Conservation (phyloP, 1,284 basidiomycete species). For the Xanthoconium separans region DNA sequence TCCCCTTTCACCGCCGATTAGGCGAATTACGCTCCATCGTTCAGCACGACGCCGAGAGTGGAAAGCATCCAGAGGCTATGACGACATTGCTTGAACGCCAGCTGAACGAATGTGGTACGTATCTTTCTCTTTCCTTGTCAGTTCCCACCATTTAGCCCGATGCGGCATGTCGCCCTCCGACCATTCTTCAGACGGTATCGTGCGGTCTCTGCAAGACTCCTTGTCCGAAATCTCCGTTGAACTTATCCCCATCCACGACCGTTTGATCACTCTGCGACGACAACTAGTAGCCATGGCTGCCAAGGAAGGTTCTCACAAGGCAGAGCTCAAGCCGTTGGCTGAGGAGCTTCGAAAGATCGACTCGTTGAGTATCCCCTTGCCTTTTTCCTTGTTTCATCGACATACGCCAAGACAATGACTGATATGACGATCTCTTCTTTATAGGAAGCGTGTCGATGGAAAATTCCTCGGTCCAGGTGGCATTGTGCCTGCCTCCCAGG, state of each 20-base stretch:
- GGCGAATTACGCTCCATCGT: constrained; percentile 81
- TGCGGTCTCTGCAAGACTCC: constrained; percentile 78
- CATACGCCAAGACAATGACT: constrained; percentile 14
- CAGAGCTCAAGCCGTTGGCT: constrained; percentile 86
- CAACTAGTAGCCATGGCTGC: constrained; percentile 89
- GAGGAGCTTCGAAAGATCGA: constrained; percentile 96
- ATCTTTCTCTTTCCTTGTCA: constrained; percentile 4
- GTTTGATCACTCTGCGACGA: constrained; percentile 84
- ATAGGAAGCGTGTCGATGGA: constrained; percentile 89
- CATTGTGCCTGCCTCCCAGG: constrained; percentile 88
- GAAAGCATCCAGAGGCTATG: constrained; percentile 84
- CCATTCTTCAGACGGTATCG: constrained; percentile 61
- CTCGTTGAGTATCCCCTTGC: constrained; percentile 67
- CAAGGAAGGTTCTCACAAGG: constrained; percentile 80
- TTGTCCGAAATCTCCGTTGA: constrained; percentile 84
- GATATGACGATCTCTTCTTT: constrained; percentile 2
- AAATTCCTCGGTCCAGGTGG: constrained; percentile 95
- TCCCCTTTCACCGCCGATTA: constrained; percentile 80
- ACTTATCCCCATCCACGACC: constrained; percentile 87
- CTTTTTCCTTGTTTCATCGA: constrained; percentile 29
- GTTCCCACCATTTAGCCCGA: constrained; percentile 5
- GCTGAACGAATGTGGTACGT: constrained; percentile 88
- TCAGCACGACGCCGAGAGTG: constrained; percentile 76
- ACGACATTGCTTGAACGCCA: constrained; percentile 90
- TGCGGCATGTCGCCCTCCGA: neutral